A percentile compares a stretch with the other conserved stretches of the same genome.
phyloP scores from a whole-genome alignment of 164 flowering plant species.

The Berberis thunbergii region DNA sequence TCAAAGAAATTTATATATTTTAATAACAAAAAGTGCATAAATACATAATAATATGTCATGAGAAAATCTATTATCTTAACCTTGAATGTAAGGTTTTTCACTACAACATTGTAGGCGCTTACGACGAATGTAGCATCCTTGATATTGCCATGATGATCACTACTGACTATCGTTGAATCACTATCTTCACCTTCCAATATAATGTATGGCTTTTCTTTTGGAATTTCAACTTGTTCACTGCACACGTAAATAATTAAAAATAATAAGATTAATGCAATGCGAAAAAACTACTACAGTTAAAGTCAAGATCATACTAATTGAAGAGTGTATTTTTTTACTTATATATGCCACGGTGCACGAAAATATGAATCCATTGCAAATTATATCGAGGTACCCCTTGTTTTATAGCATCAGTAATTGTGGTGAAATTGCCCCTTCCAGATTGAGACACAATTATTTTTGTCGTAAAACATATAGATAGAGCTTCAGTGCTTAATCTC shows the following conservation, averaged over 20 bases:
- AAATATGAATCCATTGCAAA: background rate
- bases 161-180: background rate
- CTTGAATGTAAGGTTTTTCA: background rate
- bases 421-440: constrained; percentile 2
- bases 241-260: background rate
- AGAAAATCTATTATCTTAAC: background rate
- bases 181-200: background rate
- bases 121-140: background rate
- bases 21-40: background rate
- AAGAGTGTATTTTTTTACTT: background rate
- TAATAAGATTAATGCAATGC: background rate
- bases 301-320: background rate
- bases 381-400: constrained; percentile 1
- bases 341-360: background rate
- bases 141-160: background rate
- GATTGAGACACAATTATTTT: background rate
- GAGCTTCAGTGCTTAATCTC: background rate
- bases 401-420: constrained; percentile 1
- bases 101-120: background rate
- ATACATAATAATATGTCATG: background rate
- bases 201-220: background rate
- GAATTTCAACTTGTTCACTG: background rate
- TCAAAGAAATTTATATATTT: background rate
- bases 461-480: background rate
- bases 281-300: background rate